Evolutionary conservation across 2,329 filamentous ascomycete genomes (phyloP), one percentile per base, ranked within the genome.

Genomic region (Gremmenia infestans): DNA sequence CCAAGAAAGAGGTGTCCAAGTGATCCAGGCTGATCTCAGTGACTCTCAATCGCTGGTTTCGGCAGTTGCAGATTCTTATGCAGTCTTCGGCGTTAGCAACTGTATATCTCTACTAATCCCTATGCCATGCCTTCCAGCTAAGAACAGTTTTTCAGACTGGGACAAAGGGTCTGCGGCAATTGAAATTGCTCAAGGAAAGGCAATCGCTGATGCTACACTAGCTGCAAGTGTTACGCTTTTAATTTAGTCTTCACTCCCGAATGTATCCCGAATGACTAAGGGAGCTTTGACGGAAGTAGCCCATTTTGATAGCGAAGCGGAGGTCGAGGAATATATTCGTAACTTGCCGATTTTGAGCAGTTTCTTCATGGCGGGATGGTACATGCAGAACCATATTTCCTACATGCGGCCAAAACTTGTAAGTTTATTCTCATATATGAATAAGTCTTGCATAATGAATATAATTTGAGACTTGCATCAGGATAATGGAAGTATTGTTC

Each of bases 21-120:
- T 74, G 17, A 65, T 72, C 5, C 66, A 75, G 61, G 78, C 71
- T 12, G 73, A 80, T 48, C 72, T 78, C 4, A 73, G 78, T 23
- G 62, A 56, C 76, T 15, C 61, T 66, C 45, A 68, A 75, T 76
- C 76, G 3, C 62, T 81, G 11, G 66, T 69, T 6, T 48, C 59
- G 23, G 78, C 78, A 3, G 59, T 81, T 19, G 63, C 66, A 1
- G 74, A 73, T 23, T 73, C 72, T 2, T 73, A 81, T 57, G 76
- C 76, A 1, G 73, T 80, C 28, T 81, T 80, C 66, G 63, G 70
- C 11, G 73, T 81, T 55, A 81, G 77, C 62, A 58, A 67, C 76
- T 36, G 53, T 72, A 61, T 70, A 76, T 68, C 66, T 77, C 23
- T 35, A 36, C 6, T 36, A 55, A 17, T 39, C 23, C 3, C 25